Conservation (phyloP, 2,329 filamentous ascomycete genomes). For the Neofusicoccum cordaticola region DNA sequence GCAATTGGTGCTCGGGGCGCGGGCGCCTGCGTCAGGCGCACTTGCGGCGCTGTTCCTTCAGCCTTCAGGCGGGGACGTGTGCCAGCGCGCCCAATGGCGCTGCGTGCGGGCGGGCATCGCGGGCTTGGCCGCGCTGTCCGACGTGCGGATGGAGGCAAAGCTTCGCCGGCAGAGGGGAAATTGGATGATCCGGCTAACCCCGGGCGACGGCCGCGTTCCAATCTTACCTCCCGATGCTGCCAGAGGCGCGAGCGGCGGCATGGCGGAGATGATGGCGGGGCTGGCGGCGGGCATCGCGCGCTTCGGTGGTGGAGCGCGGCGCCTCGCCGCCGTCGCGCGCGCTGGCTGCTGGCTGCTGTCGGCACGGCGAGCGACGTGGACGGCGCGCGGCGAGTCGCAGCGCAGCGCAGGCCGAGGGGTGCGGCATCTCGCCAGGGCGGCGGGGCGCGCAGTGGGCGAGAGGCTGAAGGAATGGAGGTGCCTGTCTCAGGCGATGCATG, state of each 20-base stretch:
- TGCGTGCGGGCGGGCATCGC: background rate
- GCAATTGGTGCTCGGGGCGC: background rate
- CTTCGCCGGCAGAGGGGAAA: slow-evolving; percentile 6
- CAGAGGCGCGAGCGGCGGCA: background rate
- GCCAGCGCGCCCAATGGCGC: background rate
- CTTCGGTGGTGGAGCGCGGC: background rate
- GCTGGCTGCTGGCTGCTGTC: too few relatives aligned
- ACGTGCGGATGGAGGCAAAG: background rate
- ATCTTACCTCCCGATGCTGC: background rate
- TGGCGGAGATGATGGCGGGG: slow-evolving; percentile 12
- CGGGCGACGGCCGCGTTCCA: background rate
- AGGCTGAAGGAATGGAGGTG: background rate
- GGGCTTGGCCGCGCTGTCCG: background rate
- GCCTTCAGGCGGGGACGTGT: slow-evolving; percentile 6
- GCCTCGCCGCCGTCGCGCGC: too few relatives aligned
- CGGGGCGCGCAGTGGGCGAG: background rate
- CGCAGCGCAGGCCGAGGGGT: background rate
- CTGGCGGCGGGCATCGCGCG: background rate
- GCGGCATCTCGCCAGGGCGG: background rate
- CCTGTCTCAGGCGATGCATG: slow-evolving; percentile 7
- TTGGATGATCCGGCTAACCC: slow-evolving; percentile 9
- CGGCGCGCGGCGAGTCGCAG: background rate
- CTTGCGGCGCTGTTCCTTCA: slow-evolving; percentile 7
- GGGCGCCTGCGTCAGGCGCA: background rate
- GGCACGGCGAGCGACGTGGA: background rate